Base-by-base conservation (phyloP, 768 basidiomycete genomes). In the Filobasidium wieringae region DNA sequence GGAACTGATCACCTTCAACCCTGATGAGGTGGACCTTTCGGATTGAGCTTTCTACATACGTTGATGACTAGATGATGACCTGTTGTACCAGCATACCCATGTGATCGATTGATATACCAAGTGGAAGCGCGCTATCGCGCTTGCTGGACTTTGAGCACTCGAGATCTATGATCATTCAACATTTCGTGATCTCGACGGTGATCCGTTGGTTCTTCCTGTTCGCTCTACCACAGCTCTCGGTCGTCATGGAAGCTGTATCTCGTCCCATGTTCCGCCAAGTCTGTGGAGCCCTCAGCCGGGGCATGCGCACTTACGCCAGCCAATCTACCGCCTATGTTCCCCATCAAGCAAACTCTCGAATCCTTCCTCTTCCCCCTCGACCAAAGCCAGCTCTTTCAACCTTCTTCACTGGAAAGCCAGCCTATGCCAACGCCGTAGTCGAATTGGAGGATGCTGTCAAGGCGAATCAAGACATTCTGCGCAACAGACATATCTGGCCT, bases 401-500 rank as follows among this genome's bases (percentile, higher is more conserved):
- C 49, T 92, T 90, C 76, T 95, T 87, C 77, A 88, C 90, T 17
- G 84, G 84, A 15, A 82, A 84, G 32, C 77, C 86, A 0, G 76
- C 77, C 24, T 91, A 83, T 76, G 83, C 83, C 71, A 86, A 91
- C 72, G 80, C 82, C 56, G 73, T 91, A 40, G 74, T 77, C 41
- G 76, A 79, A 40, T 80, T 93, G 17, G 82, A 89, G 67, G 75
- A 75, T 11, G 84, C 86, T 52, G 78, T 86, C 30, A 70, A 77
- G 29, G 75, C 78, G 40, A 76, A 83, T 3, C 81, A 82, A n/a
- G 69, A 71, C 2, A 79, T 81, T 2, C 80, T 93, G 24, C 81
- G 80, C 50, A 70, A 76, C 17, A 76, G 83, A 32, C 80, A 87
- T 62, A 81, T 93, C 31, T 79, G 85, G 24, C 90, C 91, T 17